Percentiles rank a stretch among this genome's conserved stretches.
phyloP scores from a whole-genome alignment of 169 alveolate genomes.

The Cryptosporidium bovis region DNA sequence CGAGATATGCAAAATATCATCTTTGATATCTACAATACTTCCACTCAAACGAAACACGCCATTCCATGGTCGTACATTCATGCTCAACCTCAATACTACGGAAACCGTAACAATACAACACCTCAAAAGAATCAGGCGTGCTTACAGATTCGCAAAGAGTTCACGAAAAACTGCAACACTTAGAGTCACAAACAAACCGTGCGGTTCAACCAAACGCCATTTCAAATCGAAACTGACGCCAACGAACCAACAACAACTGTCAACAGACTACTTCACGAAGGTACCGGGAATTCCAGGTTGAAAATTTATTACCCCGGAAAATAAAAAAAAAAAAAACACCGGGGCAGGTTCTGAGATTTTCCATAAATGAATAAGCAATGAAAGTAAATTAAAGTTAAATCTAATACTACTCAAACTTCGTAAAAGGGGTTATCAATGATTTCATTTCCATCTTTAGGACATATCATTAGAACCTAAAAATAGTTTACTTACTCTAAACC shows the following conservation, averaged over 20 bases:
- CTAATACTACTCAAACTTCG: not conserved
- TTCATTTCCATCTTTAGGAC: constrained; percentile 69
- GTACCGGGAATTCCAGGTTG: constrained; percentile 1
- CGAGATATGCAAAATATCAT: too few species aligned
- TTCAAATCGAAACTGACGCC: constrained; percentile 1
- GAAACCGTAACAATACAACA: constrained; percentile 19
- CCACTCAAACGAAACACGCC: not conserved
- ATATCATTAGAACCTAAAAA: constrained; percentile 58
- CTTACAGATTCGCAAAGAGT: not conserved
- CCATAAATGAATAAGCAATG: not conserved
- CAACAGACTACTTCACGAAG: not conserved
- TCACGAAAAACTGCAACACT: not conserved
- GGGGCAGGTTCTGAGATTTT: not conserved
- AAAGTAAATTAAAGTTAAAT: not conserved
- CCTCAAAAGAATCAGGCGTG: not conserved
- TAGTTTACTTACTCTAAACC: not conserved
- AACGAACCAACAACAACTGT: not conserved
- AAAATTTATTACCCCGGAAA: constrained; percentile 5
- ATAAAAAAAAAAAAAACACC: not conserved
- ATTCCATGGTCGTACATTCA: constrained; percentile 1
- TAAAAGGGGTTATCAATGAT: constrained; percentile 45
- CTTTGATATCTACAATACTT: too few species aligned
- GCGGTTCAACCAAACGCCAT: not conserved
- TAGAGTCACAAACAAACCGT: not conserved
- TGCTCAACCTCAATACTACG: not conserved